phyloP scores from a whole-genome alignment of 352 stramenopile species.

The Globisporangium lucens region DNA sequence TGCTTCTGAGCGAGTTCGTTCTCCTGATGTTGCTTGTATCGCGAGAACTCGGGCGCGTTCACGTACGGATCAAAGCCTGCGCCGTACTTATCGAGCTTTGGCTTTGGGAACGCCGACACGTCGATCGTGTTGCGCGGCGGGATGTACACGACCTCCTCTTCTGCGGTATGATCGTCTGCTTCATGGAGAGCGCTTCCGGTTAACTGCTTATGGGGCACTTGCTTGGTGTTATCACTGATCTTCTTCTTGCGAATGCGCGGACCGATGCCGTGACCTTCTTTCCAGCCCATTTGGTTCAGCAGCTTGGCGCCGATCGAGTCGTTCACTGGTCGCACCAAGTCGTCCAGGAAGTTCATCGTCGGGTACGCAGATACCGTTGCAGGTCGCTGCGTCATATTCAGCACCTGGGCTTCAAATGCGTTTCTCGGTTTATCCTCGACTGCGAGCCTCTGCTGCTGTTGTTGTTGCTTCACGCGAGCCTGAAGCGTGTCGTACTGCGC shows the following conservation, averaged over 20 bases:
- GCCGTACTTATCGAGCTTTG: constrained; percentile 75
- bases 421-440: constrained; percentile 3
- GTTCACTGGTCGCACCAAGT: constrained; percentile 66
- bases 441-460: constrained; percentile 11
- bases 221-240: constrained; percentile 15
- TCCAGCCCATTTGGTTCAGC: constrained; percentile 89
- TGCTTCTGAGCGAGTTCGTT: constrained; percentile 22
- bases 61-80: constrained; percentile 76
- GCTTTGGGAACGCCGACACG: constrained; percentile 50
- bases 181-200: not conserved
- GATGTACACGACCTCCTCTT: constrained; percentile 49
- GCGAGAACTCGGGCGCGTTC: constrained; percentile 67
- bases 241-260: constrained; percentile 55
- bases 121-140: constrained; percentile 58
- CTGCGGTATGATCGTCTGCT: constrained; percentile 22
- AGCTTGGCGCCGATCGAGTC: constrained; percentile 83
- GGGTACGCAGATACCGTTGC: constrained; percentile 16
- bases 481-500: constrained; percentile 65
- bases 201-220: not conserved
- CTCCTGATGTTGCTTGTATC: constrained; percentile 41
- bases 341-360: constrained; percentile 55
- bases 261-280: constrained; percentile 87
- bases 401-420: constrained; percentile 16
- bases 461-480: constrained; percentile 29
- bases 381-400: not conserved